Evolutionary conservation across 2,329 filamentous ascomycete genomes (phyloP).

Genomic region (Microcyclospora pomicola): DNA sequence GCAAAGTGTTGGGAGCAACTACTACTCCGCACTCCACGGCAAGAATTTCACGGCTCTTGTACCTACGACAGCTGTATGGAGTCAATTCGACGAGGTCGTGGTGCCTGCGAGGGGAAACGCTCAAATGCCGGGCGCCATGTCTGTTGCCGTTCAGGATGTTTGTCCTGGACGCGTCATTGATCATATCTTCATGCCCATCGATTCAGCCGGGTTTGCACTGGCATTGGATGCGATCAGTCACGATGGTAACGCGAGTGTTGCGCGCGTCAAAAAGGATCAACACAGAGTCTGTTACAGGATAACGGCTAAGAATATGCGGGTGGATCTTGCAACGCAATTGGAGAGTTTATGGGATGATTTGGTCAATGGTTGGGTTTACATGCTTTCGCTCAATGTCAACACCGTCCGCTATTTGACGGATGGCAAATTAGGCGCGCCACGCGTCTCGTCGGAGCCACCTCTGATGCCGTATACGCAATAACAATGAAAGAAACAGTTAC

Average conservation of each 20-base stretch:
- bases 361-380: slow-evolving; percentile 7
- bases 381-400: too few relatives aligned
- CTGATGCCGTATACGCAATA: too few relatives aligned
- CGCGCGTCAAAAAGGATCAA: slow-evolving; percentile 6
- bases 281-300: slow-evolving; percentile 8
- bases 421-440: too few relatives aligned
- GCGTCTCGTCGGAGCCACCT: too few relatives aligned
- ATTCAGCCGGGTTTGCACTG: slow-evolving; percentile 16
- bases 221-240: slow-evolving; percentile 18
- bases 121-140: slow-evolving; percentile 14
- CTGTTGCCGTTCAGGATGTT: slow-evolving; percentile 13
- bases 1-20: slow-evolving; percentile 17
- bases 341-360: slow-evolving; percentile 8
- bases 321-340: slow-evolving; percentile 7
- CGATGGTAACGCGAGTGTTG: slow-evolving; percentile 12
- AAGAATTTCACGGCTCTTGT: slow-evolving; percentile 13
- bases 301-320: slow-evolving; percentile 12
- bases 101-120: slow-evolving; percentile 15
- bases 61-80: slow-evolving; percentile 18
- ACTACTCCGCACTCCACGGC: slow-evolving; percentile 15
- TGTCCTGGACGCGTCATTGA: slow-evolving; percentile 12
- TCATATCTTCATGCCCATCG: slow-evolving; percentile 17
- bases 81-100: slow-evolving; percentile 17
- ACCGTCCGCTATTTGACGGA: too few relatives aligned
- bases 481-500: too few relatives aligned